A percentile compares a stretch with the other conserved stretches of the same genome.
Evolutionary conservation across 352 stramenopile genomes (phyloP).

Genomic region (Phytopythium ostracodes): DNA sequence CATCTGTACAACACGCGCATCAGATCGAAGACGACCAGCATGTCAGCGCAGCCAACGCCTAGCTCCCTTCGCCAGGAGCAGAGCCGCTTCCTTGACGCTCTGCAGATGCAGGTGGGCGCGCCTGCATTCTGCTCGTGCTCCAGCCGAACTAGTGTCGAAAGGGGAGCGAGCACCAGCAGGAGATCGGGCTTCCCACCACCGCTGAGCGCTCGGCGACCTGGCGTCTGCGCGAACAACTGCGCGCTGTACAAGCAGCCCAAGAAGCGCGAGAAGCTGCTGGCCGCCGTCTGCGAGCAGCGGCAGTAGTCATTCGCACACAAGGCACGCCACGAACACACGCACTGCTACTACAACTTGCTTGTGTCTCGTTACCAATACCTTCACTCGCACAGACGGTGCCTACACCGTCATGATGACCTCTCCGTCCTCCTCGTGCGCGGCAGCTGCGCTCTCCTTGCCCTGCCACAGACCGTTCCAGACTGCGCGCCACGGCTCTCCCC

Average conservation of each 20-base stretch:
- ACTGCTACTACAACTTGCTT: not conserved
- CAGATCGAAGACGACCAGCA: slow-evolving; percentile 6
- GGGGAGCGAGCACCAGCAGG: slow-evolving; percentile 1
- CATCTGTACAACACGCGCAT: not conserved
- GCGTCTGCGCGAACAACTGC: slow-evolving; percentile 64
- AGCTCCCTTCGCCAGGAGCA: slow-evolving; percentile 12
- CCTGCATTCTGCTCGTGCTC: slow-evolving; percentile 55
- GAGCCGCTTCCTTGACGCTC: slow-evolving; percentile 41
- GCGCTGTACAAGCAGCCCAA: slow-evolving; percentile 59
- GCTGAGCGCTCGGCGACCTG: slow-evolving; percentile 7
- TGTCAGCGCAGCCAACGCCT: not conserved
- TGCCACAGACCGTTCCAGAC: slow-evolving; percentile 49
- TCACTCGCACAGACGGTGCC: not conserved
- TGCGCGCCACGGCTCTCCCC: slow-evolving; percentile 43
- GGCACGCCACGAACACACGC: not conserved
- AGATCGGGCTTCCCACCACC: slow-evolving; percentile 8
- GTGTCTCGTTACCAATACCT: not conserved
- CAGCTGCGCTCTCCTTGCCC: slow-evolving; percentile 27
- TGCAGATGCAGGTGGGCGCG: slow-evolving; percentile 43
- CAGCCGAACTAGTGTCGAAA: not conserved
- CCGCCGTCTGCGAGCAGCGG: slow-evolving; percentile 64
- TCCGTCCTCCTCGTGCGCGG: slow-evolving; percentile 36
- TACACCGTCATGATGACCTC: slow-evolving; percentile 86
- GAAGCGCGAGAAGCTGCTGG: slow-evolving; percentile 49
- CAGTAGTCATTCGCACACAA: slow-evolving; percentile 8